Evolutionary conservation across 2,329 filamentous ascomycete species (phyloP).

Genomic region (Calonectria pteridis): DNA sequence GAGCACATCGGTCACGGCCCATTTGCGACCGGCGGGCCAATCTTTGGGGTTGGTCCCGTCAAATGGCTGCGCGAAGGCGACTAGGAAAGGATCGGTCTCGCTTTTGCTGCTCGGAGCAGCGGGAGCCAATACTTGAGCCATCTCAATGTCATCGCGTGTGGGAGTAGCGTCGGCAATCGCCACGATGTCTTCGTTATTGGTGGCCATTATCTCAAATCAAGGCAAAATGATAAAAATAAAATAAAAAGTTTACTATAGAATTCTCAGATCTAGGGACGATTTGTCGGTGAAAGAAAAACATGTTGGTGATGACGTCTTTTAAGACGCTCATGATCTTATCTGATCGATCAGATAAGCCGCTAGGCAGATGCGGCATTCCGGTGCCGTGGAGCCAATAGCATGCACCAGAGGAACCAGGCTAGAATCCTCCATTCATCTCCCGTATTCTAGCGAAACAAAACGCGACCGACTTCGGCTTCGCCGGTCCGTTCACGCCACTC

Average conservation of each 20-base stretch:
- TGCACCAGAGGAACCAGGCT: background rate
- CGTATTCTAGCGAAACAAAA: background rate
- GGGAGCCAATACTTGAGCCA: background rate
- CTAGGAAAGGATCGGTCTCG: constrained; percentile 39
- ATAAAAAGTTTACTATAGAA: background rate
- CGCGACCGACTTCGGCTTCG: background rate
- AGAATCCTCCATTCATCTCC: background rate
- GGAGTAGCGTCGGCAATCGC: background rate
- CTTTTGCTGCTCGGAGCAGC: background rate
- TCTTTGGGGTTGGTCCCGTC: constrained; percentile 55
- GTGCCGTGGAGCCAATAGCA: background rate
- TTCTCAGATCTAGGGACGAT: background rate
- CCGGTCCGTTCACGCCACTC: background rate
- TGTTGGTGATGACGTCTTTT: background rate
- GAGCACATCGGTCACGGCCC: constrained; percentile 62
- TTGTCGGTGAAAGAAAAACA: background rate
- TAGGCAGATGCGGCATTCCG: background rate
- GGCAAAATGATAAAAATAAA: background rate
- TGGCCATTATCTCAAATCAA: background rate
- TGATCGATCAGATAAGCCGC: constrained; percentile 2
- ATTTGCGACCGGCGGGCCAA: constrained; percentile 57
- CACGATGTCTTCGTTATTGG: background rate
- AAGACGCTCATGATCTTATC: background rate
- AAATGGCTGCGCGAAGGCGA: constrained; percentile 42
- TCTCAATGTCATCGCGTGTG: background rate